These are phyloP conservation scores for Schoenoplectus triqueter DNA, from an alignment of 202 grass and related monocot species.

Conservation along the genomic window DNA sequence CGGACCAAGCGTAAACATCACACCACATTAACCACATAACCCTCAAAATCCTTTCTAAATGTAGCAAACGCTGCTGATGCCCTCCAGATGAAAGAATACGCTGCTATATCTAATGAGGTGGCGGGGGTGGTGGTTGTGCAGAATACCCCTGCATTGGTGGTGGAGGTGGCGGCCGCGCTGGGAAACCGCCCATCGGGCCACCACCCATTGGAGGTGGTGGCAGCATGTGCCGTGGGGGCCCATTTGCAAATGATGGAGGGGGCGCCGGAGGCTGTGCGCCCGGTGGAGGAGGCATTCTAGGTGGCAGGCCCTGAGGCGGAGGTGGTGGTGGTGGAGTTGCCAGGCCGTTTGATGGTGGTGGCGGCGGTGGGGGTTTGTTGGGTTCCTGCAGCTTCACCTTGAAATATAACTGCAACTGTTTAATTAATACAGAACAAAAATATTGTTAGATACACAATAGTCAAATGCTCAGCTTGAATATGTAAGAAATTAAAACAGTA, in stretches of 20 bases:
- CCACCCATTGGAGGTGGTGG: conserved; percentile 54
- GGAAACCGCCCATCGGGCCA: conserved; percentile 68
- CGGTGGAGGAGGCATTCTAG: conserved; percentile 67
- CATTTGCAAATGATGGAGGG: conserved; percentile 67
- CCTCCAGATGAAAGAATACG: background rate
- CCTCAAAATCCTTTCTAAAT: conserved; percentile 14
- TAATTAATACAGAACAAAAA: conserved; percentile 13
- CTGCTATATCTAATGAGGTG: background rate
- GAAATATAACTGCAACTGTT: conserved; percentile 92
- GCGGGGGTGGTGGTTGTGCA: conserved; percentile 36
- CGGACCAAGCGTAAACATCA: background rate
- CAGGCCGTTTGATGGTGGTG: conserved; percentile 51
- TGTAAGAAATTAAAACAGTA: conserved; percentile 33
- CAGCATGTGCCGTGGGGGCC: conserved; percentile 67
- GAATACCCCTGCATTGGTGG: conserved; percentile 69
- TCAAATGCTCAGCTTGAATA: background rate
- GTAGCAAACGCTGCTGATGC: background rate
- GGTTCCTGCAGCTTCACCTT: conserved; percentile 71
- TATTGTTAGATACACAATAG: background rate
- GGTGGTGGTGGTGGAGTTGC: conserved; percentile 63
- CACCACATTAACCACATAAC: background rate
- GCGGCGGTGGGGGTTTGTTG: conserved; percentile 68
- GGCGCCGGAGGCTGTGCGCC: conserved; percentile 59
- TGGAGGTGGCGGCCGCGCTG: conserved; percentile 54
- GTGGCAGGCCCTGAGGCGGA: conserved; percentile 68